A percentile compares a stretch with the other conserved stretches of the same genome.
Evolutionary conservation across 345 rosid genomes (phyloP).

Genomic region (Gynandropsis gynandra): DNA sequence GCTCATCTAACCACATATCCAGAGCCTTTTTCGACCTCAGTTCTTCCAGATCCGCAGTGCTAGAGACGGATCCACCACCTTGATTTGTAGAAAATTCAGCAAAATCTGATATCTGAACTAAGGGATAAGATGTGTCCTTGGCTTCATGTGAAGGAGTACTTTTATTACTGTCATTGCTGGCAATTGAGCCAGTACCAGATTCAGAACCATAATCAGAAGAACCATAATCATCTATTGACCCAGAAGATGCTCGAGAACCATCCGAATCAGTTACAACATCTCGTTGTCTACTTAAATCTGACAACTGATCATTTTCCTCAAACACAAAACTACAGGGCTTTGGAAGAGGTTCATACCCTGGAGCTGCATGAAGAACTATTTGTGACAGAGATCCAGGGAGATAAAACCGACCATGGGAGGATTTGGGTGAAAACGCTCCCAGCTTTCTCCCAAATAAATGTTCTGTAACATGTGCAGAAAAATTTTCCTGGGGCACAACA

Average conservation of each 20-base stretch:
- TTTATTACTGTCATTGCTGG: slow-evolving; percentile 35
- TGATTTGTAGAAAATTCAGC: slow-evolving; percentile 23
- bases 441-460: slow-evolving; percentile 47
- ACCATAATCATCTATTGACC: slow-evolving; percentile 55
- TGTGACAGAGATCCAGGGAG: slow-evolving; percentile 97
- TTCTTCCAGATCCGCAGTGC: slow-evolving; percentile 40
- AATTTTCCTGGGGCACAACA: slow-evolving; percentile 32
- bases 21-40: slow-evolving; percentile 54
- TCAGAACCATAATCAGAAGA: slow-evolving; percentile 66
- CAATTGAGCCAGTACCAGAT: slow-evolving; percentile 41
- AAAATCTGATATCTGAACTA: slow-evolving; percentile 69
- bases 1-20: slow-evolving; percentile 86
- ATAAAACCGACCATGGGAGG: slow-evolving; percentile 53
- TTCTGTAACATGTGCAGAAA: slow-evolving; percentile 41
- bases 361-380: slow-evolving; percentile 97
- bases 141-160: slow-evolving; percentile 40
- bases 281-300: slow-evolving; percentile 26
- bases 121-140: slow-evolving; percentile 39
- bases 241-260: slow-evolving; percentile 41
- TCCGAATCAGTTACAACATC: slow-evolving; percentile 26
- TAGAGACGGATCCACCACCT: slow-evolving; percentile 28
- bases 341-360: slow-evolving; percentile 98
- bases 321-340: slow-evolving; percentile 62
- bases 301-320: slow-evolving; percentile 39
- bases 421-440: slow-evolving; percentile 34